Conservation (phyloP, 192 early-diverging fungal genomes). For the Rhizophagus clarus region DNA sequence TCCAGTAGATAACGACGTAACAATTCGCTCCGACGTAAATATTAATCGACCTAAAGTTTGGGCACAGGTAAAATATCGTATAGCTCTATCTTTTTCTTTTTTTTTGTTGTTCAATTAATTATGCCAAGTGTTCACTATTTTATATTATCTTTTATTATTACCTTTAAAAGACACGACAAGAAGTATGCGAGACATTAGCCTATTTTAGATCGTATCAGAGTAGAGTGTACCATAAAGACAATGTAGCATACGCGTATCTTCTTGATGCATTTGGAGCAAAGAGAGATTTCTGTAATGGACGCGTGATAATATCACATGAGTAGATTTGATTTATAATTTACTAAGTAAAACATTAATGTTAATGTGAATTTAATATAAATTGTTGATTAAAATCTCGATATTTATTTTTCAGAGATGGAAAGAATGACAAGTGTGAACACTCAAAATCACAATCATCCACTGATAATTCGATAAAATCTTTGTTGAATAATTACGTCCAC, state of each 20-base stretch:
- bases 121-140: background rate
- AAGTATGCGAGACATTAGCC: background rate
- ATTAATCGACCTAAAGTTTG: background rate
- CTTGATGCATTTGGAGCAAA: background rate
- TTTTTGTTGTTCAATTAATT: background rate
- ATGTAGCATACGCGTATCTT: background rate
- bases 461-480: background rate
- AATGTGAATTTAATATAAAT: background rate
- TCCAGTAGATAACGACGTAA: background rate
- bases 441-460: background rate
- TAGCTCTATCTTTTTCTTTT: background rate
- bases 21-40: background rate
- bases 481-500: background rate
- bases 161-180: slow-evolving; percentile 3
- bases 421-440: background rate
- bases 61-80: background rate
- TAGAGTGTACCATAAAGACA: background rate
- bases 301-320: slow-evolving; percentile 12
- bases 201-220: background rate
- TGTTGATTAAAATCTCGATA: background rate
- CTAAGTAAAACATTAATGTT: background rate
- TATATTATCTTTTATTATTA: background rate
- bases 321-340: background rate
- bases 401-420: background rate
- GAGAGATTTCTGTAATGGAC: background rate